A percentile compares a stretch with the other conserved stretches of the same genome.
Conservation (phyloP, 2,329 filamentous ascomycete genomes). For the Talaromyces verruculosus region DNA sequence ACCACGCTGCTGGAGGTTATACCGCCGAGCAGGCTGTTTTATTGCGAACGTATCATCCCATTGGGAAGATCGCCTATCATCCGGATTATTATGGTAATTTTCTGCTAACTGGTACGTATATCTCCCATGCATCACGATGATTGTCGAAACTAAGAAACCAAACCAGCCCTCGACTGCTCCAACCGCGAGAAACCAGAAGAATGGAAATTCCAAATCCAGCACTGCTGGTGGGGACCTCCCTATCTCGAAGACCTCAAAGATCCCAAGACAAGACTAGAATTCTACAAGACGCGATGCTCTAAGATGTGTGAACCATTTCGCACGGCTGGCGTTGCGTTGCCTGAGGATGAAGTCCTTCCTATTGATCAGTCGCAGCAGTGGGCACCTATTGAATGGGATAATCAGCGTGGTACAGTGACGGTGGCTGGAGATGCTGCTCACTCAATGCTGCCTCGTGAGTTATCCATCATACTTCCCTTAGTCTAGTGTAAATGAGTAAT, state of each 20-base stretch:
- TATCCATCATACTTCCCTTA: neutral
- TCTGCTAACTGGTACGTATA: constrained; percentile 9
- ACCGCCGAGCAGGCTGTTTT: constrained; percentile 1
- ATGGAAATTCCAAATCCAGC: constrained; percentile 18
- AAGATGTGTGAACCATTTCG: constrained; percentile 18
- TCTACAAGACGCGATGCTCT: constrained; percentile 1
- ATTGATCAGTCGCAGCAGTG: constrained; percentile 16
- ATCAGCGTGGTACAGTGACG: constrained; percentile 8
- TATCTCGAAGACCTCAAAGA: constrained; percentile 9
- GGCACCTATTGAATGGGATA: constrained; percentile 17
- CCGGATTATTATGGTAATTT: constrained; percentile 15
- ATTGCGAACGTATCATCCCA: constrained; percentile 15
- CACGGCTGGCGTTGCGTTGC: constrained; percentile 12
- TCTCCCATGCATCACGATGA: neutral
- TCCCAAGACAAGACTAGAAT: constrained; percentile 14
- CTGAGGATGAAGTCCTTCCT: constrained; percentile 6
- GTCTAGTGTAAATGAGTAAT: neutral
- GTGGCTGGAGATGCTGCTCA: constrained; percentile 17
- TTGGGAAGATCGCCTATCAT: constrained; percentile 17
- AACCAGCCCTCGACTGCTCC: constrained; percentile 17
- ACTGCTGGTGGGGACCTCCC: constrained; percentile 16
- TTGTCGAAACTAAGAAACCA: neutral
- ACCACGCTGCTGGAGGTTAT: constrained; percentile 8
- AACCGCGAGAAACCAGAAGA: constrained; percentile 6
- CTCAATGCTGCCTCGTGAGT: constrained; percentile 20